Conservation (phyloP, 805 yeast genomes). For the Wickerhamiella lipophila region DNA sequence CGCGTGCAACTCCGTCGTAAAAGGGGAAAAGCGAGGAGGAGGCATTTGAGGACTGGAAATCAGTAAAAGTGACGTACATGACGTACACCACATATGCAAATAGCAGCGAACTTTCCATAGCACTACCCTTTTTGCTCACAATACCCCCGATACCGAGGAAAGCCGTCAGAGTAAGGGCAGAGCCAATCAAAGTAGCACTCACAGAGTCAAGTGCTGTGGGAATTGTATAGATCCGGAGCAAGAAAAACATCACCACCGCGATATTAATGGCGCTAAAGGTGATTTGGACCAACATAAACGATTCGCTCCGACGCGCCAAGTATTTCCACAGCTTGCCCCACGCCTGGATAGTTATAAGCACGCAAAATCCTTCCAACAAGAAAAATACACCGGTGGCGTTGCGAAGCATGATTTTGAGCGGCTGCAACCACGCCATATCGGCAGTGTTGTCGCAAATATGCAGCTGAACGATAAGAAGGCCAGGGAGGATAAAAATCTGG, state of each 20-base stretch:
- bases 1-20: slow-evolving; percentile 1
- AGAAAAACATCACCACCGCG: slow-evolving; percentile 62
- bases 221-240: slow-evolving; percentile 70
- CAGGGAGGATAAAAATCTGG: slow-evolving; percentile 75
- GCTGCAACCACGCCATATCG: slow-evolving; percentile 29
- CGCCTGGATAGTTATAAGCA: slow-evolving; percentile 82
- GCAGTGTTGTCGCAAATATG: slow-evolving; percentile 23
- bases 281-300: slow-evolving; percentile 66
- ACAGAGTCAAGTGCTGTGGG: slow-evolving; percentile 52
- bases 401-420: slow-evolving; percentile 61
- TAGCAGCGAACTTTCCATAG: slow-evolving; percentile 75
- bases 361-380: slow-evolving; percentile 82
- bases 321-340: slow-evolving; percentile 71
- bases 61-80: slow-evolving; percentile 85
- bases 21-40: slow-evolving; percentile 15
- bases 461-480: slow-evolving; percentile 49
- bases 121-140: slow-evolving; percentile 68
- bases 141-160: slow-evolving; percentile 76
- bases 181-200: slow-evolving; percentile 76
- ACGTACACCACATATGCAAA: slow-evolving; percentile 88
- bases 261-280: slow-evolving; percentile 61
- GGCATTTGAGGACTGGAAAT: slow-evolving; percentile 37
- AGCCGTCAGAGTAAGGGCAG: slow-evolving; percentile 61
- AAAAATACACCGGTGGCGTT: slow-evolving; percentile 86
- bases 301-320: slow-evolving; percentile 51